phyloP scores from a whole-genome alignment of 345 rosid species.

The Tarenaya hassleriana region DNA sequence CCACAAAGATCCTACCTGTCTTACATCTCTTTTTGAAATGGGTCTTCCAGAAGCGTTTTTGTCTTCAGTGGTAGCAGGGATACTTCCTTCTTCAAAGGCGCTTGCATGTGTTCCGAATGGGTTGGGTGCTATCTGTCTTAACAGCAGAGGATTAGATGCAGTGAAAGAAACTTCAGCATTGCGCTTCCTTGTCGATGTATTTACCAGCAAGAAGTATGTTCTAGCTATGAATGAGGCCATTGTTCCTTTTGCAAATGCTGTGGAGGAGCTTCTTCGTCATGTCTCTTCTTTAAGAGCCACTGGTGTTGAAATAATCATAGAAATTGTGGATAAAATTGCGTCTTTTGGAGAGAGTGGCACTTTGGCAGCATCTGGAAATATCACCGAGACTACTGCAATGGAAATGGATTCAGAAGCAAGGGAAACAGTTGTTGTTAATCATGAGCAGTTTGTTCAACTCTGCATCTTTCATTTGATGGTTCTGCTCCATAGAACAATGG shows the following conservation, averaged over 20 bases:
- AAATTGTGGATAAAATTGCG: slow-evolving; percentile 75
- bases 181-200: slow-evolving; percentile 71
- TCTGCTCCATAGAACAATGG: slow-evolving; percentile 88
- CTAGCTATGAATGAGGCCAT: slow-evolving; percentile 89
- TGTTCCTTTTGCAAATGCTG: slow-evolving; percentile 90
- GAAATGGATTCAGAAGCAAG: slow-evolving; percentile 79
- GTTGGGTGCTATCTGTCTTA: slow-evolving; percentile 91
- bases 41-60: slow-evolving; percentile 92
- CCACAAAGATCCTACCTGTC: slow-evolving; percentile 95
- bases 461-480: slow-evolving; percentile 92
- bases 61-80: slow-evolving; percentile 73
- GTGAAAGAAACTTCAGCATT: slow-evolving; percentile 81
- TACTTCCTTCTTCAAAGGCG: slow-evolving; percentile 91
- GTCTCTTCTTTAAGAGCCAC: slow-evolving; percentile 70
- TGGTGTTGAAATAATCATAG: slow-evolving; percentile 88
- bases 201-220: slow-evolving; percentile 83
- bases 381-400: slow-evolving; percentile 57
- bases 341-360: slow-evolving; percentile 44
- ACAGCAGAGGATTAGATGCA: slow-evolving; percentile 79
- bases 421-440: slow-evolving; percentile 52
- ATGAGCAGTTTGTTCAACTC: slow-evolving; percentile 81
- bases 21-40: slow-evolving; percentile 65
- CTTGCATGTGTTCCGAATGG: slow-evolving; percentile 93
- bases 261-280: slow-evolving; percentile 94
- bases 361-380: slow-evolving; percentile 45